These are phyloP conservation scores for Claviceps sp. DNA, from an alignment of 2,329 filamentous ascomycete species.

Conservation along the genomic window DNA sequence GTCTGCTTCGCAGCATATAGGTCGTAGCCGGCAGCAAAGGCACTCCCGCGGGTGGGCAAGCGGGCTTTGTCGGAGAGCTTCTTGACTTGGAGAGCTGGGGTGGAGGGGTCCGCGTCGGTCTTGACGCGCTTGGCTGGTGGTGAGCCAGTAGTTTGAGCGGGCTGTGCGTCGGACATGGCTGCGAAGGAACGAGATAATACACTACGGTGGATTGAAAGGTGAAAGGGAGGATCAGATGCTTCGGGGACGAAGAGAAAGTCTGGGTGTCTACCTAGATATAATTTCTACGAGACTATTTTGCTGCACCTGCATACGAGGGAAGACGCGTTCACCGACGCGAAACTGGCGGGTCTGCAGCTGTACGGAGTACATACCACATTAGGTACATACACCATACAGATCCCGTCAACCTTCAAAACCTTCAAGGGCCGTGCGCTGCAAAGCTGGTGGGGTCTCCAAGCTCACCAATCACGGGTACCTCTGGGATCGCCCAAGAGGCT, in stretches of 20 bases:
- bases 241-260: neutral
- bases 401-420: too few relatives aligned
- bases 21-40: constrained; percentile 87
- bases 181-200: too few relatives aligned
- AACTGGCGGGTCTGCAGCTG: neutral
- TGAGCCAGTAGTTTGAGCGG: constrained; percentile 41
- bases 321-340: neutral
- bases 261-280: neutral
- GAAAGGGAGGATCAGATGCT: neutral
- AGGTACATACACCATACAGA: too few relatives aligned
- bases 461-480: too few relatives aligned
- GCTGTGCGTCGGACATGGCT: neutral
- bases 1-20: constrained; percentile 68
- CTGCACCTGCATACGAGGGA: neutral
- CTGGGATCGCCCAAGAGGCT: too few relatives aligned
- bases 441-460: too few relatives aligned
- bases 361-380: too few relatives aligned
- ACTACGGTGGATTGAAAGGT: neutral
- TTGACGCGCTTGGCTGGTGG: constrained; percentile 74
- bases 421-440: too few relatives aligned
- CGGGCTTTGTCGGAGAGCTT: constrained; percentile 70
- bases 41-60: constrained; percentile 77
- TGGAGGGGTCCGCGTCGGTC: constrained; percentile 26
- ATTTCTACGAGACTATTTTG: neutral
- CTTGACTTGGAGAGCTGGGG: constrained; percentile 68